Conservation (phyloP, 169 alveolate genomes). For the Cryptosporidium muris region DNA sequence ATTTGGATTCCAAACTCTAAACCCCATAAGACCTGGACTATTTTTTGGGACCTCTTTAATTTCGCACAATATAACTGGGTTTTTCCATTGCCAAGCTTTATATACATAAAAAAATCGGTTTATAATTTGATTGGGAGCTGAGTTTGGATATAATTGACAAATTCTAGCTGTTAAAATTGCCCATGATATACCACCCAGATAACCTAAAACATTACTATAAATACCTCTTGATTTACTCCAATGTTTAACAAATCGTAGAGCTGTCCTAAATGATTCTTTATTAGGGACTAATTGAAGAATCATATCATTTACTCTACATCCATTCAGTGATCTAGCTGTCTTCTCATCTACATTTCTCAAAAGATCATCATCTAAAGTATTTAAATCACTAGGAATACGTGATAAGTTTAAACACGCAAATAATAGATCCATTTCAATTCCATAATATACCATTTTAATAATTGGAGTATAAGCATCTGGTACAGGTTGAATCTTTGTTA, state of each 20-base stretch:
- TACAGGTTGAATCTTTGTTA: conserved; percentile 91
- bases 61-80: conserved; percentile 88
- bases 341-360: conserved; percentile 83
- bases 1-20: conserved; percentile 93
- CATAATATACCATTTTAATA: conserved; percentile 90
- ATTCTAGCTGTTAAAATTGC: conserved; percentile 97
- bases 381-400: conserved; percentile 76
- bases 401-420: conserved; percentile 92
- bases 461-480: conserved; percentile 97
- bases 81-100: conserved; percentile 88
- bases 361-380: conserved; percentile 85
- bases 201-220: conserved; percentile 92
- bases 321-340: conserved; percentile 89
- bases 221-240: conserved; percentile 98
- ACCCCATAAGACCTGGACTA: conserved; percentile 86
- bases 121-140: conserved; percentile 88
- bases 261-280: conserved; percentile 88
- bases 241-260: conserved; percentile 93
- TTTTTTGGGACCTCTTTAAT: conserved; percentile 83
- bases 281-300: conserved; percentile 93
- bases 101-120: conserved; percentile 93
- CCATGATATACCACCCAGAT: conserved; percentile 98
- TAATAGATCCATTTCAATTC: conserved; percentile 95
- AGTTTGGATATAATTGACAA: conserved; percentile 95
- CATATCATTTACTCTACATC: conserved; percentile 94